Conservation (phyloP, 768 basidiomycete species). For the Royoungia palumana region DNA sequence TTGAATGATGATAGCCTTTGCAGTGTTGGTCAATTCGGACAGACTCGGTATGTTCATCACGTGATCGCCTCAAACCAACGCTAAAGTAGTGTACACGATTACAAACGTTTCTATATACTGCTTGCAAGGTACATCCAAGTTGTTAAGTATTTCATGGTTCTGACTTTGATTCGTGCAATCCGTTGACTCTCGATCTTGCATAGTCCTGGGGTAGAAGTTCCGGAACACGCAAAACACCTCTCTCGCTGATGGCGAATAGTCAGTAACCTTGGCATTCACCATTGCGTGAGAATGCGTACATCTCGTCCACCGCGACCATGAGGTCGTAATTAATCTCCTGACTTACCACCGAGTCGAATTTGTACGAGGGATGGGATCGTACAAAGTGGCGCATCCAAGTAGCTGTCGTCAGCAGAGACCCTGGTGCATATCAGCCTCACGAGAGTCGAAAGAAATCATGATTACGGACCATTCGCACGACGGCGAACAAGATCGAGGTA, state of each 20-base stretch:
- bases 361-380: constrained; percentile 85
- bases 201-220: constrained; percentile 65
- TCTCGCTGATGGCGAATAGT: constrained; percentile 47
- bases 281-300: constrained; percentile 52
- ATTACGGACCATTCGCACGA: constrained; percentile 70
- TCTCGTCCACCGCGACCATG: constrained; percentile 82
- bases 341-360: constrained; percentile 87
- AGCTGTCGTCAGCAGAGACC: constrained; percentile 79
- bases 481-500: constrained; percentile 79
- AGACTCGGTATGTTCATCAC: constrained; percentile 28
- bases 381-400: constrained; percentile 94
- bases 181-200: constrained; percentile 32
- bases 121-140: background rate
- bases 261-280: background rate
- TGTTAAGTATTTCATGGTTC: constrained; percentile 15
- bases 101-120: too few relatives aligned
- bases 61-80: constrained; percentile 9
- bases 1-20: background rate
- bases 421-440: constrained; percentile 36
- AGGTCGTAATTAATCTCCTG: constrained; percentile 95
- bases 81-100: too few relatives aligned
- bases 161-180: constrained; percentile 24
- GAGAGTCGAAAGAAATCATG: background rate
- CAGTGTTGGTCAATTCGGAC: constrained; percentile 17
- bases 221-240: constrained; percentile 58